These are phyloP conservation scores for Magnusiomyces fungicola DNA, from an alignment of 1,139 yeast species.

Conservation along the genomic window DNA sequence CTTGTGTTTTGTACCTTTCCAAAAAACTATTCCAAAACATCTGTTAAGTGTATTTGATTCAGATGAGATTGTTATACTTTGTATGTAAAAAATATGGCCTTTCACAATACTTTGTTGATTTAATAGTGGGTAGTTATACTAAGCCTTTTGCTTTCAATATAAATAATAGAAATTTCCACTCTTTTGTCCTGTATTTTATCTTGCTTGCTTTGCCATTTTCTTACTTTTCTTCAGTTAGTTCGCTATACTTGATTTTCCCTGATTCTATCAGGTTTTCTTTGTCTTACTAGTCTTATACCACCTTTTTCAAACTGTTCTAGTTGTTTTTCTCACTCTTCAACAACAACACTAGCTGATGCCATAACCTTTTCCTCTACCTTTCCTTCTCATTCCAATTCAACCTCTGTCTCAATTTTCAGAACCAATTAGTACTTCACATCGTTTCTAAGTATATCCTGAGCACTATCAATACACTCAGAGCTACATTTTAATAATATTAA, in stretches of 20 bases:
- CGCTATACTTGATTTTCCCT: not conserved
- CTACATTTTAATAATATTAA: not conserved
- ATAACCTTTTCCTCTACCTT: no score
- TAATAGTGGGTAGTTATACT: not conserved
- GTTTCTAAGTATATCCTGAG: no score
- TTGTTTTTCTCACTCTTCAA: no score
- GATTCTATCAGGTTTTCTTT: no score
- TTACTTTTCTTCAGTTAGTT: not conserved
- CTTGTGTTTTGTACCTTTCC: constrained; percentile 3
- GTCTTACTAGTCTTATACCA: no score
- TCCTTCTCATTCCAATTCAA: no score
- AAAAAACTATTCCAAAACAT: constrained; percentile 5
- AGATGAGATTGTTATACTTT: not conserved
- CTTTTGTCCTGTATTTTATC: not conserved
- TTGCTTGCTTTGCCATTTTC: not conserved
- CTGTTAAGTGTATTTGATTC: not conserved
- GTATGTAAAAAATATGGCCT: no score
- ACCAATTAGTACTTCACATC: no score
- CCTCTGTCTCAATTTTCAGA: no score
- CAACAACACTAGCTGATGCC: no score
- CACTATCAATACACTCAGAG: not conserved
- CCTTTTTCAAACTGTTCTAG: no score
- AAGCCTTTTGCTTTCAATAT: not conserved
- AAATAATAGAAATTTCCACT: constrained; percentile 5
- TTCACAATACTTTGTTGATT: not conserved